These are phyloP conservation scores for Dothistroma pini DNA, from an alignment of 2,329 filamentous ascomycete genomes.

Conservation along the genomic window DNA sequence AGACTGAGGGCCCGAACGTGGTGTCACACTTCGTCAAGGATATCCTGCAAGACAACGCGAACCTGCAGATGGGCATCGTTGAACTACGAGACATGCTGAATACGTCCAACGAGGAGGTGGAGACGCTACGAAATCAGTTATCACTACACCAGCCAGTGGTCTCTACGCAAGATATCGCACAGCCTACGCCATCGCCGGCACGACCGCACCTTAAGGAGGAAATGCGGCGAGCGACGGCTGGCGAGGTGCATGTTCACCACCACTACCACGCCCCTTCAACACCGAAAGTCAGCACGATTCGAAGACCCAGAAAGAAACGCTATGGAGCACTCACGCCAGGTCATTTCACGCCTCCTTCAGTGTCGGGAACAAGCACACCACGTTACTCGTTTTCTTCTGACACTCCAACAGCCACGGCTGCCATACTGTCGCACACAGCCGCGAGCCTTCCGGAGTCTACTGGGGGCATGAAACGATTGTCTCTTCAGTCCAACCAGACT, in stretches of 20 bases:
- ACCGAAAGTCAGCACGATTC: slow-evolving; percentile 35
- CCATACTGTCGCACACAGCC: slow-evolving; percentile 61
- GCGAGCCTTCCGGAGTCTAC: slow-evolving; percentile 54
- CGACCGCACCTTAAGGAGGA: slow-evolving; percentile 62
- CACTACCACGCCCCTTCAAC: slow-evolving; percentile 71
- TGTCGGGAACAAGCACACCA: slow-evolving; percentile 36
- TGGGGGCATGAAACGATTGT: slow-evolving; percentile 56
- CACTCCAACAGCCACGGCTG: slow-evolving; percentile 49
- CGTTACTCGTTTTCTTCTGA: slow-evolving; percentile 39
- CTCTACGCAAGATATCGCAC: slow-evolving; percentile 30
- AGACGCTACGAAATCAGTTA: slow-evolving; percentile 77
- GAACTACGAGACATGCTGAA: slow-evolving; percentile 88
- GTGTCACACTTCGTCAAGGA: slow-evolving; percentile 97
- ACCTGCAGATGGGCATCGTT: slow-evolving; percentile 83
- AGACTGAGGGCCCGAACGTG: slow-evolving; percentile 61
- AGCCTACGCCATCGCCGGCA: slow-evolving; percentile 7
- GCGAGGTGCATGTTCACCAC: slow-evolving; percentile 88
- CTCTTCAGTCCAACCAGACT: slow-evolving; percentile 57
- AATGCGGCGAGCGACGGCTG: slow-evolving; percentile 58
- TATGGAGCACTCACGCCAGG: slow-evolving; percentile 56
- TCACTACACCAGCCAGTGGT: slow-evolving; percentile 69
- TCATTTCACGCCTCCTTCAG: slow-evolving; percentile 39
- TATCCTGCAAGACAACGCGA: slow-evolving; percentile 91
- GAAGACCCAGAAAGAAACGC: slow-evolving; percentile 65
- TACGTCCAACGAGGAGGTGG: slow-evolving; percentile 91